phyloP scores from a whole-genome alignment of 192 early-diverging fungal genomes.

The Backusella morwellensis region DNA sequence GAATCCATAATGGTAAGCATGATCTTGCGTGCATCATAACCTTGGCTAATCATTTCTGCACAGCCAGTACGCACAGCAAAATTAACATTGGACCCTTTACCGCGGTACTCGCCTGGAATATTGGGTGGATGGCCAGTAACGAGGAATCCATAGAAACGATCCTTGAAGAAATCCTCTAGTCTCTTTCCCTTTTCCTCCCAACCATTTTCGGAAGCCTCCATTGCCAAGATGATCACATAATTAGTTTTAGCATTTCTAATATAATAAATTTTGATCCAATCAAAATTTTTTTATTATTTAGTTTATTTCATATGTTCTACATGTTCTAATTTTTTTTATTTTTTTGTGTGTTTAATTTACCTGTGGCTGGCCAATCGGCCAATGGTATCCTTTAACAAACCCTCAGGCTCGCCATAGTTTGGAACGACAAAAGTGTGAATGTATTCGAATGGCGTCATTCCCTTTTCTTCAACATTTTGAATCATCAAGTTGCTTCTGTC shows the following conservation, averaged over 20 bases:
- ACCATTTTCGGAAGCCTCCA: constrained; percentile 66
- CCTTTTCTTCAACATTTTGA: constrained; percentile 10
- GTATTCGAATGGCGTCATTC: constrained; percentile 24
- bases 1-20: constrained; percentile 66
- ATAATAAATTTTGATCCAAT: constrained; percentile 6
- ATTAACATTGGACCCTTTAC: constrained; percentile 74
- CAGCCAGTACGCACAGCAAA: constrained; percentile 52
- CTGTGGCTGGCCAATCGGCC: constrained; percentile 62
- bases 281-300: background rate
- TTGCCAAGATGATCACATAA: constrained; percentile 63
- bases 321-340: constrained; percentile 5
- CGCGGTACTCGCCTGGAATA: constrained; percentile 71
- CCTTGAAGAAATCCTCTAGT: constrained; percentile 50
- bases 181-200: constrained; percentile 50
- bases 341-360: constrained; percentile 39
- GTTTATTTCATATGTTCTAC: background rate
- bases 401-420: constrained; percentile 69
- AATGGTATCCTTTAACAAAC: constrained; percentile 68
- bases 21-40: constrained; percentile 47
- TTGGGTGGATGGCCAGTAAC: constrained; percentile 68
- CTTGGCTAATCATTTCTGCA: constrained; percentile 26
- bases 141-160: constrained; percentile 63
- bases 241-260: constrained; percentile 38
- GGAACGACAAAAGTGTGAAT: constrained; percentile 70
- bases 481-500: background rate